Percentiles rank a stretch among this genome's conserved stretches.
phyloP scores from a whole-genome alignment of 352 stramenopile species.

The Globisporangium emineosum region DNA sequence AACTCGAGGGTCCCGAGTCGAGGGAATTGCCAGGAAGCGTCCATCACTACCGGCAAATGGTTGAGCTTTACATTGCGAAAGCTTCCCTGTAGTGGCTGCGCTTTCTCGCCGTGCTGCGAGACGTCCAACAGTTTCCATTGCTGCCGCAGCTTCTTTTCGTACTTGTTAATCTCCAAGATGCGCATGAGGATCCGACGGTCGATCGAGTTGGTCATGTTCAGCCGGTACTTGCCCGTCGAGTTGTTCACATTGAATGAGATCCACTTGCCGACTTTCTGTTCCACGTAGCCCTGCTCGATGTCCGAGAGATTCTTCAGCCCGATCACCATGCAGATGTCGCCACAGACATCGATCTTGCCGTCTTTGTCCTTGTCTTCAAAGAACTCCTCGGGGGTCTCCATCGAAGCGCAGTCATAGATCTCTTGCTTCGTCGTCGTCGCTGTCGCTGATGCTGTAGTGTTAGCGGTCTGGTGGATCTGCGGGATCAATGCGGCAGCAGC shows the following conservation, averaged over 20 bases:
- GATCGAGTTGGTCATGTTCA: conserved; percentile 70
- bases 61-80: conserved; percentile 69
- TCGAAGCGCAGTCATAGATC: conserved; percentile 55
- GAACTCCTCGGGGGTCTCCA: conserved; percentile 55
- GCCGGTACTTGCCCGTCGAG: conserved; percentile 55
- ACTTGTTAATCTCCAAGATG: conserved; percentile 63
- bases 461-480: conserved; percentile 40
- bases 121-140: conserved; percentile 61
- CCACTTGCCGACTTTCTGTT: conserved; percentile 74
- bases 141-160: conserved; percentile 47
- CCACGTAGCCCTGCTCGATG: conserved; percentile 65
- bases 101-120: conserved; percentile 43
- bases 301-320: conserved; percentile 59
- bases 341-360: conserved; percentile 77
- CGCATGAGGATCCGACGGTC: conserved; percentile 73
- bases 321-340: conserved; percentile 77
- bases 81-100: conserved; percentile 37
- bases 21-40: conserved; percentile 55
- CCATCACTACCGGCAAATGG: conserved; percentile 51
- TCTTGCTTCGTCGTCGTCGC: conserved; percentile 24
- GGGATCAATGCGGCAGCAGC: conserved; percentile 61
- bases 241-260: conserved; percentile 75
- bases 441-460: not conserved
- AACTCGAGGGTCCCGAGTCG: conserved; percentile 65
- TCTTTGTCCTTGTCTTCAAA: conserved; percentile 82